Evolutionary conservation across 2,329 filamentous ascomycete genomes (phyloP), one percentile per base, ranked within the genome.

Genomic region (Colletotrichum lentis): DNA sequence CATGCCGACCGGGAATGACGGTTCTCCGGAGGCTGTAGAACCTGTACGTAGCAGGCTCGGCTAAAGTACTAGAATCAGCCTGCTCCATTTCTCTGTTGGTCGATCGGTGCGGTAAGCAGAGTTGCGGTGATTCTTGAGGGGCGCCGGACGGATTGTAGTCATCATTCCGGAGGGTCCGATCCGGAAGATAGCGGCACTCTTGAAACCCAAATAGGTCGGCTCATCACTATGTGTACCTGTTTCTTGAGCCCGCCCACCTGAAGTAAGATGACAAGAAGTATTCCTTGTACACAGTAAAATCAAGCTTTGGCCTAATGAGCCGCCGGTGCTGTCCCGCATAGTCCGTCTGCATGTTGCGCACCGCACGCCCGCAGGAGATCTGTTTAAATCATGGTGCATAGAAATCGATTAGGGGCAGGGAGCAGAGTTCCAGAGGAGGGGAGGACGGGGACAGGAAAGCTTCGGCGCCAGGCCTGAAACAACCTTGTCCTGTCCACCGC

Each of bases 391-490:
- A 59, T 49, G 24, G 5, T n/a, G 37, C 14, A 14, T 56, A 37
- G n/a, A 56, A 56, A 43, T 27, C 31, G 53, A 24, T 4, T 16
- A 41, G 53, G 16, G 53, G 35, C 11, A 37, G 39, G 37, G 41
- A 46, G 43, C 14, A 57, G n/a, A 37, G 18, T 12, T 24, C 35
- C 41, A 58, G 41, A 58, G 14, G 31, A 35, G 41, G 59, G 49
- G 58, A 27, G 35, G 31, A 18, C 22, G 20, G 22, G 53, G 47
- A 39, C 39, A 65, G 41, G 20, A 65, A 68, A 61, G 65, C 62
- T 65, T 65, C 50, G 50, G 62, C 60, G 55, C 46, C 62, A 50
- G 37, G 62, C 66, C 62, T 69, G 66, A 69, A 69, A 69, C 66
- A 69, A 61, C 66, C 66, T 44, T 69, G 66, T 66, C 64, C 59